Base-by-base conservation (phyloP, 345 rosid species). In the Corymbia maculata region DNA sequence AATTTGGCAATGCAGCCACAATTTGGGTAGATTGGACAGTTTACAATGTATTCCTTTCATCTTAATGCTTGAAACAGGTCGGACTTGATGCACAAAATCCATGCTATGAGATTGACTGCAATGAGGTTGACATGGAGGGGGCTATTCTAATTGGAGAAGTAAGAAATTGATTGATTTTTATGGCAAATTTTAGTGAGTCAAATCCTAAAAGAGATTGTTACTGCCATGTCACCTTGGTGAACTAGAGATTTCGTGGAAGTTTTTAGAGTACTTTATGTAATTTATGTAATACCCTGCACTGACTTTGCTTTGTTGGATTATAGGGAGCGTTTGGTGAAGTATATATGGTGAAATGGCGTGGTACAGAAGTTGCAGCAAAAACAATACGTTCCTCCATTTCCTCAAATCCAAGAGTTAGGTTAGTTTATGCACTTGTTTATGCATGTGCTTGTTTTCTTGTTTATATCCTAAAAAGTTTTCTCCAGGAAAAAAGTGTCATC, bases 241-340 rank as follows among this genome's bases (percentile, higher is more conserved):
- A 30, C 79, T 66, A 66, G 79, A 68, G 21, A 30, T 30, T 68
- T 68, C 17, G 6, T 30, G 79, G 17, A 66, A 15, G 79, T 70
- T 11, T 68, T 36, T 42, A 36, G 47, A 36, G 82, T 70, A 53
- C 22, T 64, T 42, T 42, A 24, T 45, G 82, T 85, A 36, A n/a
- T 52, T 19, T 14, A 52, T 44, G 44, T n/a, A 51, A 55, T 86
- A n/a, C 75, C 59, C 28, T 21, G 50, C 82, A 26, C 21, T 84
- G 24, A 85, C 36, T 86, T 47, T 1, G 52, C 88, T 87, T 87
- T 70, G 50, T 32, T 87, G 50, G 52, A 13, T 28, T 32, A 55
- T 92, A 94, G 95, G 97, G 95, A 88, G 90, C 95, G 52, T 95
- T 89, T 86, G 95, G 97, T 85, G 97, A 94, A 90, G 90, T 95